A percentile compares a stretch with the other conserved stretches of the same genome.
These are phyloP conservation scores for Caloboletus inedulis DNA, from an alignment of 1,284 basidiomycete genomes.

Conservation along the genomic window DNA sequence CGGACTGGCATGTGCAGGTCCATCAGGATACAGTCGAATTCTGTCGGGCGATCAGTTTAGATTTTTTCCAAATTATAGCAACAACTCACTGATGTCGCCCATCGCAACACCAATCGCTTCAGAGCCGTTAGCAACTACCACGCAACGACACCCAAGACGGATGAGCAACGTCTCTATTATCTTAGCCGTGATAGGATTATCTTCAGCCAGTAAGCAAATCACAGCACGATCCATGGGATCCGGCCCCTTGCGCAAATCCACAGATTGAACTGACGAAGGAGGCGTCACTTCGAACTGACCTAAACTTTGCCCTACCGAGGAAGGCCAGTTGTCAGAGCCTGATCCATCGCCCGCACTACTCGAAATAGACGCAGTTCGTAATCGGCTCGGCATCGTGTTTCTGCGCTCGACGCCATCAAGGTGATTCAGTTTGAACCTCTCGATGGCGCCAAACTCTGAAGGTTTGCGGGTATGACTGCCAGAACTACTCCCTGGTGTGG, in stretches of 20 bases:
- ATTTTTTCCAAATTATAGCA: neutral
- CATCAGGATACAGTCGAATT: constrained; percentile 88
- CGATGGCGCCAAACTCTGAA: constrained; percentile 80
- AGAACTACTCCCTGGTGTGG: constrained; percentile 60
- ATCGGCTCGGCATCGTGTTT: constrained; percentile 84
- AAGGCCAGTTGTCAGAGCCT: constrained; percentile 69
- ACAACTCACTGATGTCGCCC: constrained; percentile 85
- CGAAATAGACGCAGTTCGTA: constrained; percentile 84
- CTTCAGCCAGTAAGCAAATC: constrained; percentile 92
- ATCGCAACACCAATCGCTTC: constrained; percentile 96
- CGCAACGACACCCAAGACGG: constrained; percentile 89
- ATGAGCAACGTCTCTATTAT: constrained; percentile 92
- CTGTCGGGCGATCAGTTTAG: constrained; percentile 38
- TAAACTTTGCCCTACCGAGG: constrained; percentile 51
- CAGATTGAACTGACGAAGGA: constrained; percentile 74
- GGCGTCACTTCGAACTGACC: constrained; percentile 61
- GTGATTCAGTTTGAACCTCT: constrained; percentile 81
- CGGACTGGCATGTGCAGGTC: constrained; percentile 87
- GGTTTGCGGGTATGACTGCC: constrained; percentile 73
- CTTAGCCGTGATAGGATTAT: constrained; percentile 95
- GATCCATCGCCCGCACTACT: constrained; percentile 72
- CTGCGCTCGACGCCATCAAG: constrained; percentile 72
- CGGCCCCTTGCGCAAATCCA: constrained; percentile 67
- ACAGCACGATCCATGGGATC: constrained; percentile 77
- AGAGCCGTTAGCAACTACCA: constrained; percentile 93